These are phyloP conservation scores for Acrodontium crateriforme DNA, from an alignment of 2,329 filamentous ascomycete species.

Conservation along the genomic window DNA sequence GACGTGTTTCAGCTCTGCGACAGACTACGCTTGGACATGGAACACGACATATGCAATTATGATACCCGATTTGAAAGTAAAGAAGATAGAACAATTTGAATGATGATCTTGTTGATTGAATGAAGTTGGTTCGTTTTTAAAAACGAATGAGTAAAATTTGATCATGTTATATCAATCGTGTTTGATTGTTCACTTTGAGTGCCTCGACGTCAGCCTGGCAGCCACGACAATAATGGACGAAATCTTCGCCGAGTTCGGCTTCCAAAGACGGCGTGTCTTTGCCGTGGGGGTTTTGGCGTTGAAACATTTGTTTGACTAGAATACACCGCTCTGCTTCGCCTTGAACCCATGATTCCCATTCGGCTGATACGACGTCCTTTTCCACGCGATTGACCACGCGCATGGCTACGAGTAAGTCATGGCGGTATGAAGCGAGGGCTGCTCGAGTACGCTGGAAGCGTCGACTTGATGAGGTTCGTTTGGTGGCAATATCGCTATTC, in stretches of 20 bases:
- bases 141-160: no score
- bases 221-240: slow-evolving; percentile 47
- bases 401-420: slow-evolving; percentile 83
- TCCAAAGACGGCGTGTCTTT: slow-evolving; percentile 26
- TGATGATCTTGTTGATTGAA: no score
- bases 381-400: slow-evolving; percentile 83
- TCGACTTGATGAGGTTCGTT: slow-evolving; percentile 6
- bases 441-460: slow-evolving; percentile 70
- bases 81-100: no score
- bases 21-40: no score
- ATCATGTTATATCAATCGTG: no score
- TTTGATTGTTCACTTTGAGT: no score
- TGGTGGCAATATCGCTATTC: slow-evolving; percentile 1
- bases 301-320: slow-evolving; percentile 41
- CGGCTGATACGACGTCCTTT: slow-evolving; percentile 66
- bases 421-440: slow-evolving; percentile 67
- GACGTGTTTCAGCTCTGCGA: no score
- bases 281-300: slow-evolving; percentile 14
- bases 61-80: no score
- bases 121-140: no score
- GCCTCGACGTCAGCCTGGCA: slow-evolving; percentile 34
- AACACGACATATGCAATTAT: no score
- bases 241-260: no score
- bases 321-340: slow-evolving; percentile 68
- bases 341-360: slow-evolving; percentile 86